Evolutionary conservation across 2,329 filamentous ascomycete species (phyloP), one percentile per base, ranked within the genome.

Genomic region (Nemania bipapillata): DNA sequence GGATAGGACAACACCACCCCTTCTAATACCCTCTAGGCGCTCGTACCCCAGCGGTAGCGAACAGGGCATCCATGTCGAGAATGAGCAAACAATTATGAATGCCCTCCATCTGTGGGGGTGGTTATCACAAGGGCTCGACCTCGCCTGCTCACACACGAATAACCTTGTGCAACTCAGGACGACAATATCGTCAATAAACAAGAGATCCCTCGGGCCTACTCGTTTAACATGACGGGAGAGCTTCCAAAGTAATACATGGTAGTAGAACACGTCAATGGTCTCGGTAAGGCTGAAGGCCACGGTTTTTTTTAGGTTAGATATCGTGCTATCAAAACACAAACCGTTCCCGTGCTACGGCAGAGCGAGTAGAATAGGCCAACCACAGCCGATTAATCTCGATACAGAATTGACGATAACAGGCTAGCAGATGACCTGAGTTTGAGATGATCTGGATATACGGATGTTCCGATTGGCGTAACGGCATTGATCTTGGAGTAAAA

Each of bases 271-370:
- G 54, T 69, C 30, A 52, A 26, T 26, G 55, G 55, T 65, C 32
- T 58, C 28, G 6, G 52, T 54, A 62, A 55, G 66, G 66, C 62
- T 69, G 66, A 69, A 40, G n/a, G 57, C 17, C 42, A 54, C n/a
- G 32, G 45, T 17, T 42, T 45, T 45, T 32, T 15, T 35, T 53
- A 47, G 37, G 26, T 60, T 9, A 26, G 22, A 60, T 15, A 40
- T 8, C 32, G 37, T 59, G 60, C 26, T 12, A 26, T 55, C 32
- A 26, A 58, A n/a, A 37, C 58, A 63, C 45, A 24, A 63, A 58
- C 28, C 11, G 11, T 12, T 15, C 28, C 53, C 8, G 54, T 67
- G 60, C 24, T n/a, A 58, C 42, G 17, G 22, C 24, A 24, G 4
- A 35, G 32, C 30, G 28, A 58, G 45, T 11, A 59, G 35, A 26